These are phyloP conservation scores for Colletotrichum sp. DNA, from an alignment of 2,329 filamentous ascomycete genomes.

Conservation along the genomic window DNA sequence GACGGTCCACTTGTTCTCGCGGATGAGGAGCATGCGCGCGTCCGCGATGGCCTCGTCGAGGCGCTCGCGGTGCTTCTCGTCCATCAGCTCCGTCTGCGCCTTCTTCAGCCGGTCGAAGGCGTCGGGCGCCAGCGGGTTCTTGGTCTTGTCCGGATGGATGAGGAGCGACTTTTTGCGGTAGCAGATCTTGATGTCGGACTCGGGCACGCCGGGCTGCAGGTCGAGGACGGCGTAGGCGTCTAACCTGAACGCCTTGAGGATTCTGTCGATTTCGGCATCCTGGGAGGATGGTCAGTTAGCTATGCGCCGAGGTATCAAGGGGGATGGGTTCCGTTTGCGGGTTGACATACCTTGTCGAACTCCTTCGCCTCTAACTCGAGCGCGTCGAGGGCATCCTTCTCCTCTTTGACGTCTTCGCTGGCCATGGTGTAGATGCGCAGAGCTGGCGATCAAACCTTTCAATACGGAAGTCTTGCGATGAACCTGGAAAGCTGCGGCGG, in stretches of 20 bases:
- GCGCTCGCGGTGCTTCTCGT: slow-evolving; percentile 86
- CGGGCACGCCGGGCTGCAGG: slow-evolving; percentile 91
- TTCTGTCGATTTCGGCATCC: slow-evolving; percentile 96
- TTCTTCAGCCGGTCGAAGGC: slow-evolving; percentile 97
- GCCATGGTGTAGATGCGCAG: slow-evolving; percentile 35
- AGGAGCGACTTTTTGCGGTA: slow-evolving; percentile 99
- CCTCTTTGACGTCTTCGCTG: slow-evolving; percentile 51
- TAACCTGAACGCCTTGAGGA: slow-evolving; percentile 85
- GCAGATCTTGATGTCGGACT: slow-evolving; percentile 91
- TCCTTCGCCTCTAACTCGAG: slow-evolving; percentile 88
- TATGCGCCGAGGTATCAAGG: background rate
- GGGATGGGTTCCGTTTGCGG: background rate
- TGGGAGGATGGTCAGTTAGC: slow-evolving; percentile 40
- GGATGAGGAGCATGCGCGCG: slow-evolving; percentile 91
- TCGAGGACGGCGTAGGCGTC: slow-evolving; percentile 89
- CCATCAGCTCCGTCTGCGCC: slow-evolving; percentile 87
- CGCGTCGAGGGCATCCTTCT: slow-evolving; percentile 78
- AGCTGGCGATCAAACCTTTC: background rate
- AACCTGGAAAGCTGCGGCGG: background rate
- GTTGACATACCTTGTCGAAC: slow-evolving; percentile 75
- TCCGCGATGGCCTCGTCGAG: slow-evolving; percentile 97
- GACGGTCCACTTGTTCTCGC: slow-evolving; percentile 90
- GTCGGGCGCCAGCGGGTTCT: slow-evolving; percentile 87
- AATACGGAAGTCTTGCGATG: background rate
- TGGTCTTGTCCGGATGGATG: slow-evolving; percentile 98